Conservation (phyloP, 2,329 filamentous ascomycete genomes). For the Xylaria sp. region DNA sequence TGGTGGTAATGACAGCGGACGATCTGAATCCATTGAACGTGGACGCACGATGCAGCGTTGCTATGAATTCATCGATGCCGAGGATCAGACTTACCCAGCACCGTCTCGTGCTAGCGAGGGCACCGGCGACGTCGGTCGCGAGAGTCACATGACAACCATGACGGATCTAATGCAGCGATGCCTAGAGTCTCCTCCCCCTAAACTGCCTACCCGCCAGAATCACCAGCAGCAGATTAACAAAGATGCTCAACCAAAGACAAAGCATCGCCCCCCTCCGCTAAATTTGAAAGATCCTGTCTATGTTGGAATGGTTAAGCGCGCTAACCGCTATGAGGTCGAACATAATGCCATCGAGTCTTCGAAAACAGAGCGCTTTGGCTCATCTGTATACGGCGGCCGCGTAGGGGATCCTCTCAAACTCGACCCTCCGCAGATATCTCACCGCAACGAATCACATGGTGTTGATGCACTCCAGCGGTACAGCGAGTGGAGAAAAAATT, state of each 20-base stretch:
- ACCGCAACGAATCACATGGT: background rate
- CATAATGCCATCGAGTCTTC: conserved; percentile 24
- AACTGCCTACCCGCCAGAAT: background rate
- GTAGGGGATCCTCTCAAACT: background rate
- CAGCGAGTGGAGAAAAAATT: conserved; percentile 13
- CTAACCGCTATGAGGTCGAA: conserved; percentile 11
- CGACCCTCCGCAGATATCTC: conserved; percentile 13
- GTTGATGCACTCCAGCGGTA: conserved; percentile 11
- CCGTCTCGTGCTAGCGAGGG: conserved; percentile 2
- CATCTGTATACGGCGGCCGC: conserved; percentile 7
- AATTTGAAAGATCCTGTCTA: conserved; percentile 13
- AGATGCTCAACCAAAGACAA: conserved; percentile 1
- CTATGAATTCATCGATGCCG: conserved; percentile 27
- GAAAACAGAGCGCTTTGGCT: conserved; percentile 15
- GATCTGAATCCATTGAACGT: conserved; percentile 7
- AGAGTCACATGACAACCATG: conserved; percentile 35
- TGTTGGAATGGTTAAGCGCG: conserved; percentile 14
- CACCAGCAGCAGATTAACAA: background rate
- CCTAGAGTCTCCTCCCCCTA: background rate
- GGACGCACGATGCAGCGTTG: conserved; percentile 24
- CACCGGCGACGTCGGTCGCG: conserved; percentile 1
- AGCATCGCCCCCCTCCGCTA: conserved; percentile 19
- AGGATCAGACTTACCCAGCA: conserved; percentile 7
- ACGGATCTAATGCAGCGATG: conserved; percentile 28
- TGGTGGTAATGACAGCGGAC: background rate